Evolutionary conservation across 441 rosid genomes (phyloP).

Genomic region (Macaranga tanarius): DNA sequence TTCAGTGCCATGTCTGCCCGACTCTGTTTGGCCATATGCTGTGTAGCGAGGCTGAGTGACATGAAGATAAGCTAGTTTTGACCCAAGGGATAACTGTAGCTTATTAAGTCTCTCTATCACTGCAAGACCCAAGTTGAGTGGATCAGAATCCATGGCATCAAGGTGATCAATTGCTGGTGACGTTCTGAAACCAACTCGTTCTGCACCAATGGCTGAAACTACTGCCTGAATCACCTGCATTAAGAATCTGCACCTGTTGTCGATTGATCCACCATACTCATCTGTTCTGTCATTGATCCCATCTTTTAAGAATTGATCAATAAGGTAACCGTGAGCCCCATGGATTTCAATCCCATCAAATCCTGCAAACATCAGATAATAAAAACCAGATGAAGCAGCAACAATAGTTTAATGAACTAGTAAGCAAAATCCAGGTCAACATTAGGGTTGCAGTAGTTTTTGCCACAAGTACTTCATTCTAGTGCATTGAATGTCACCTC

Average conservation of each 20-base stretch:
- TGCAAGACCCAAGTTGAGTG: conserved; percentile 65
- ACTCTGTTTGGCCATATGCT: conserved; percentile 74
- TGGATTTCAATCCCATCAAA: conserved; percentile 93
- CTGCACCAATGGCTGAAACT: conserved; percentile 55
- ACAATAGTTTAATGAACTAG: background rate
- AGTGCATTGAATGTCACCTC: background rate
- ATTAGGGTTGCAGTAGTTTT: background rate
- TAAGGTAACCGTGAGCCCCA: conserved; percentile 89
- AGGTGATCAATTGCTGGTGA: conserved; percentile 92
- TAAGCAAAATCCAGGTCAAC: background rate
- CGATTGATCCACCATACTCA: conserved; percentile 70
- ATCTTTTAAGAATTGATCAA: conserved; percentile 79
- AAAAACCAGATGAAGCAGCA: background rate
- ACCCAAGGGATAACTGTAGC: conserved; percentile 48
- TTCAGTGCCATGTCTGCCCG: conserved; percentile 67
- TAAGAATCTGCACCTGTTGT: conserved; percentile 68
- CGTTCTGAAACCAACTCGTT: conserved; percentile 61
- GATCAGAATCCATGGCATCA: conserved; percentile 76
- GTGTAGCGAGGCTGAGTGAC: conserved; percentile 88
- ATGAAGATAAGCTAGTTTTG: conserved; percentile 68
- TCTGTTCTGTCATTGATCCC: conserved; percentile 82
- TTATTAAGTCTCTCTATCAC: conserved; percentile 67
- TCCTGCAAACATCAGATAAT: conserved; percentile 36
- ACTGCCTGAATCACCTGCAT: conserved; percentile 57
- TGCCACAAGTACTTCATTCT: background rate